phyloP scores from a whole-genome alignment of 2,329 filamentous ascomycete species.

The Alternaria sp. region DNA sequence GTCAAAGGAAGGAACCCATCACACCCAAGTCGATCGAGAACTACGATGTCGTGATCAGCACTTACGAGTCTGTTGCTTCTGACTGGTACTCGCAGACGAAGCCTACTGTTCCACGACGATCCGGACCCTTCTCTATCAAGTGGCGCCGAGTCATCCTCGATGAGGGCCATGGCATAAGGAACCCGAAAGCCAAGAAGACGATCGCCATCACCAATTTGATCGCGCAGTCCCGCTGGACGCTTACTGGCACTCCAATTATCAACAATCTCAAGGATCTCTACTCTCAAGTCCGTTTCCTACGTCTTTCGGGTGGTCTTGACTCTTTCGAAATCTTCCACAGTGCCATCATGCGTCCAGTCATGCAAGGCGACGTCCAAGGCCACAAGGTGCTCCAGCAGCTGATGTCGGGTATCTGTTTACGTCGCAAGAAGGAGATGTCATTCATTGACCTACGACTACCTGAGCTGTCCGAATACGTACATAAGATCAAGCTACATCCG shows the following conservation, averaged over 20 bases:
- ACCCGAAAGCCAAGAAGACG: constrained; percentile 74
- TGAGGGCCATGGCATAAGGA: constrained; percentile 73
- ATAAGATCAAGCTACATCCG: constrained; percentile 73
- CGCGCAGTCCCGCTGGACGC: constrained; percentile 76
- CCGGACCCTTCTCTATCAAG: constrained; percentile 64
- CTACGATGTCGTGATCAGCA: constrained; percentile 82
- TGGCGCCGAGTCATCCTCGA: constrained; percentile 71
- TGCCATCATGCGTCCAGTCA: constrained; percentile 72
- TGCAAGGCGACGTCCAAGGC: constrained; percentile 62
- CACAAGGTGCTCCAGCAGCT: constrained; percentile 73
- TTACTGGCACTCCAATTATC: constrained; percentile 70
- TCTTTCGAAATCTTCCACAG: constrained; percentile 75
- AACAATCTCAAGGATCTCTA: constrained; percentile 84
- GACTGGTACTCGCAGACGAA: constrained; percentile 64
- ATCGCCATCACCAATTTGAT: constrained; percentile 70
- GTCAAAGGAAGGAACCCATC: constrained; percentile 59
- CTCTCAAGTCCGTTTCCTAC: constrained; percentile 78
- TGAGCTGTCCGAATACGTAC: constrained; percentile 76
- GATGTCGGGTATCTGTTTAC: constrained; percentile 80
- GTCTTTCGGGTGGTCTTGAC: constrained; percentile 76
- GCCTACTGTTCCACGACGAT: constrained; percentile 36
- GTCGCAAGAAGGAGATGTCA: constrained; percentile 85
- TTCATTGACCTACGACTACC: constrained; percentile 85
- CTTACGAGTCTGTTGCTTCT: constrained; percentile 75
- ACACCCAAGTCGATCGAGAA: constrained; percentile 63